phyloP scores from a whole-genome alignment of 805 yeast genomes.

The Barnettozyma wickerhamii region DNA sequence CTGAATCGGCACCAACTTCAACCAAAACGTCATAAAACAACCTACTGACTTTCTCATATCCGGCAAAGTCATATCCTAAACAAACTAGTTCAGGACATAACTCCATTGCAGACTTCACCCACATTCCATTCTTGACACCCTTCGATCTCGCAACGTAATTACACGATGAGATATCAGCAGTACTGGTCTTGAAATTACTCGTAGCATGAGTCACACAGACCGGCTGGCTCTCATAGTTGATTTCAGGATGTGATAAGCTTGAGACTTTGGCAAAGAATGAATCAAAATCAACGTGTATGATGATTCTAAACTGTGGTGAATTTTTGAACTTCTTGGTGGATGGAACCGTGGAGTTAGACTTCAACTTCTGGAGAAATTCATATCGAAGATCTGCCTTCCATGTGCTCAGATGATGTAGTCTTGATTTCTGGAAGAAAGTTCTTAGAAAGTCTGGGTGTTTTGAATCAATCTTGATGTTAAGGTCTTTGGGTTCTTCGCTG shows the following conservation, averaged over 20 bases:
- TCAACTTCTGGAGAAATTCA: slow-evolving; percentile 42
- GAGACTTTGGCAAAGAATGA: slow-evolving; percentile 92
- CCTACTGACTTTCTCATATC: slow-evolving; percentile 63
- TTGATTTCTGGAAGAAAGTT: slow-evolving; percentile 71
- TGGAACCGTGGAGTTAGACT: slow-evolving; percentile 8
- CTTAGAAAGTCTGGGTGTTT: slow-evolving; percentile 71
- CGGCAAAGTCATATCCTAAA: slow-evolving; percentile 69
- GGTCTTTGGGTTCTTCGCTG: not conserved
- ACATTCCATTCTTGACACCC: slow-evolving; percentile 88
- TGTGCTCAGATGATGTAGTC: slow-evolving; percentile 82
- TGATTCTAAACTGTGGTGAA: slow-evolving; percentile 23
- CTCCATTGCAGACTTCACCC: slow-evolving; percentile 64
- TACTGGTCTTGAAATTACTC: slow-evolving; percentile 25
- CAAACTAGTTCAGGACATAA: slow-evolving; percentile 63
- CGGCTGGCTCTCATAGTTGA: slow-evolving; percentile 45
- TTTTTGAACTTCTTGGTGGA: slow-evolving; percentile 1
- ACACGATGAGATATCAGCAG: slow-evolving; percentile 88
- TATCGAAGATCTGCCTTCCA: slow-evolving; percentile 77
- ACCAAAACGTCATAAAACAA: slow-evolving; percentile 59
- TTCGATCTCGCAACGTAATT: slow-evolving; percentile 78
- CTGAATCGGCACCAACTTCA: slow-evolving; percentile 31
- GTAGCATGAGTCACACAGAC: slow-evolving; percentile 57
- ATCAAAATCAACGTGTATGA: slow-evolving; percentile 88
- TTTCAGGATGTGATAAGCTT: slow-evolving; percentile 48
- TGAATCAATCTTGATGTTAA: slow-evolving; percentile 43